Conservation (phyloP, 73 alveolate genomes). For the Symbiodinium pilosum region DNA sequence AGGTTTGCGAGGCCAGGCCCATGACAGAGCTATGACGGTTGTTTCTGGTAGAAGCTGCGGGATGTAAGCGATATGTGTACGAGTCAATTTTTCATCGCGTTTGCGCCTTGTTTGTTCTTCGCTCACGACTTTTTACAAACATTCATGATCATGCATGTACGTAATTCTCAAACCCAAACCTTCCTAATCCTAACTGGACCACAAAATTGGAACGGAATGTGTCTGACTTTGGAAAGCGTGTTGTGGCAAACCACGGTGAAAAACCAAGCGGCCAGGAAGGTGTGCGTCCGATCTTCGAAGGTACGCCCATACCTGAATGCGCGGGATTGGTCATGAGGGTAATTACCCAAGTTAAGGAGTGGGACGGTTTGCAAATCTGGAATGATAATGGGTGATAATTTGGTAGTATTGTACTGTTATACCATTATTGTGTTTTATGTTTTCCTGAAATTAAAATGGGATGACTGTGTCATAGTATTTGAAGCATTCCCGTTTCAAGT, state of each 20-base stretch:
- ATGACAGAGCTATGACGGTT: neutral
- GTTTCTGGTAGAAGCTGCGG: neutral
- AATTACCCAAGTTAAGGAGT: neutral
- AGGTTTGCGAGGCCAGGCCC: neutral
- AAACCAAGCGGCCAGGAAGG: conserved; percentile 23
- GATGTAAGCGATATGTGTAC: neutral
- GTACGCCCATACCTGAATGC: conserved; percentile 35
- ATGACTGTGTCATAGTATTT: neutral
- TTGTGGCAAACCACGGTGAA: neutral
- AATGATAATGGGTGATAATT: neutral
- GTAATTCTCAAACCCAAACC: neutral
- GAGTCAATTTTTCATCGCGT: neutral
- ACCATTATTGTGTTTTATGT: neutral
- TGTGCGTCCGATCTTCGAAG: conserved; percentile 75
- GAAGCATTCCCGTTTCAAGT: neutral
- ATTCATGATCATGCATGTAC: neutral
- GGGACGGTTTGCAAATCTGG: neutral
- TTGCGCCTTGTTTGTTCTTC: neutral
- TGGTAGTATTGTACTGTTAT: neutral
- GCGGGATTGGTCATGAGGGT: neutral
- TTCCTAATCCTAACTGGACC: neutral
- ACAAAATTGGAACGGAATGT: neutral
- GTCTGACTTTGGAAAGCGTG: neutral
- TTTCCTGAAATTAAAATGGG: neutral
- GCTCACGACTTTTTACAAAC: neutral